Evolutionary conservation across 371 early-diverging fungal species (phyloP), one percentile per base, ranked within the genome.

Genomic region (Blakeslea trispora): DNA sequence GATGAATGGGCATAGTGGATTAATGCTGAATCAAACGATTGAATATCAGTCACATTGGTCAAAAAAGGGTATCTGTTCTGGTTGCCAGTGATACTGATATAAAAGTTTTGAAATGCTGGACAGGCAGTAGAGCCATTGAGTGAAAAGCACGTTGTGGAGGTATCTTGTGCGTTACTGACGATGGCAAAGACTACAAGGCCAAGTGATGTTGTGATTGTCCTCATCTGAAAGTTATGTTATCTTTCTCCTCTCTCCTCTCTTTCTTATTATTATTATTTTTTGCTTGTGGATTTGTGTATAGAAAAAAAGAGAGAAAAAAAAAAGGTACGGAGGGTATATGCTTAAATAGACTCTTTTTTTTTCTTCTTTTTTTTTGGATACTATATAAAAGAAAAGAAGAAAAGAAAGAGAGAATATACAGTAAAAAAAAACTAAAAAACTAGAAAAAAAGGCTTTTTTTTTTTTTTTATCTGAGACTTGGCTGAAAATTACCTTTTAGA

Each of bases 61-160:
- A 71, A 40, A 55, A 63, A 72, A 3, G 68, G 46, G 44, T 72
- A 75, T 39, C 59, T 45, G 24, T 21, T 42, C 5, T 56, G 35
- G 7, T 68, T 51, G 15, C 57, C 61, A 8, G 45, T 35, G n/a
- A 72, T 19, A 45, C 73, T 68, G 44, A 79, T 57, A 49, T 74
- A 79, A 53, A 68, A 79, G 10, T 61, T 52, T 17, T 61, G 56
- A 39, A 61, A 79, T 17, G 79, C 74, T 39, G 66, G 62, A 44
- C 79, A 79, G 23, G 75, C 68, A n/a, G 39, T 64, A 57, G 79
- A 79, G 21, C 57, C 53, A 17, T 41, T 32, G 24, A 79, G 57
- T 28, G 69, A 68, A 13, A 79, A 35, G 44, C 79, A 79, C 5
- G 19, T 35, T 14, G 11, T 10, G 31, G 53, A 47, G 23, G 21